Evolutionary conservation across 2,329 filamentous ascomycete genomes (phyloP), one percentile per base, ranked within the genome.

Genomic region (Tolypocladium pustulatum): DNA sequence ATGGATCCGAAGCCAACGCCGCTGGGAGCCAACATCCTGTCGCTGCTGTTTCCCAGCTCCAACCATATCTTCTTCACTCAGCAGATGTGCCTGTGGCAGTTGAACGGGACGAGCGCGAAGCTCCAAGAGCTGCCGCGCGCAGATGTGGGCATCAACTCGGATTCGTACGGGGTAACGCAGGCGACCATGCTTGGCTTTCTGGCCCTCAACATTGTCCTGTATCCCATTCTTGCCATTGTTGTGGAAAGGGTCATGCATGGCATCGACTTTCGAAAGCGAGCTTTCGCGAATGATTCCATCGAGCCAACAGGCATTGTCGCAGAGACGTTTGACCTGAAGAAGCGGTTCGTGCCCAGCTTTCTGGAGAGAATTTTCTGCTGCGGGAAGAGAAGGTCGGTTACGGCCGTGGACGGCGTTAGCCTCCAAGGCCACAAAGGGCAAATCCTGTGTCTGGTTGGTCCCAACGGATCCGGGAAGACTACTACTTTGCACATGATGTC

Each of bases 391-490:
- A 65, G 66, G 13, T 78, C 78, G 12, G 65, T 68, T n/a, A 62
- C 64, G 8, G 87, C 87, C 0, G 85, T 90, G 4, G 76, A 88
- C 60, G 73, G 82, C 34, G 72, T 90, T 43, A 81, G 76, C 59
- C 75, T 90, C 22, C 72, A 80, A 22, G 82, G 84, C 10, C 76
- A 81, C 51, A 76, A 81, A 67, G 78, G 85, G 22, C 78, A 88
- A 63, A 82, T 89, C 59, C 76, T 89, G 73, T 81, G 87, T 4
- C 73, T 90, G 0, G 76, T 90, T 0, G 87, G 87, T 17, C 84
- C 85, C 1, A 90, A 90, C 65, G 87, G 87, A 8, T 84, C 81
- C 54, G 87, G 87, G 13, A 90, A 90, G 66, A 86, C 82, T 1
- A 89, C 87, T 0, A 88, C 85, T 0, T 73, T 90, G 13, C 84